Evolutionary conservation across 371 early-diverging fungal species (phyloP).

Genomic region (Apophysomyces trapeziformis): DNA sequence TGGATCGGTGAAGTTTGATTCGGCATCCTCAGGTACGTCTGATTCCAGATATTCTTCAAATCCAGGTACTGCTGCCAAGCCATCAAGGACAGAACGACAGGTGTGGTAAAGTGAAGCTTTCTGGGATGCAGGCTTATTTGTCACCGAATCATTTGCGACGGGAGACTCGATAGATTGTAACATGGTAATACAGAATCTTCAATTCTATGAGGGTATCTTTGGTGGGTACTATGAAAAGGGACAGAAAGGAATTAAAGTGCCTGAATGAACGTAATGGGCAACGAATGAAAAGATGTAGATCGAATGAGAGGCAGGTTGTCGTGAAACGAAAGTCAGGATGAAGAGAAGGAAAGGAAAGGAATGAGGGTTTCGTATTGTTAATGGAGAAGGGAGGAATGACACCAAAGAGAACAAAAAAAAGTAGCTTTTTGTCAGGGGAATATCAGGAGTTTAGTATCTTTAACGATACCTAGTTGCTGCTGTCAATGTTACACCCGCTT

Average conservation of each 20-base stretch:
- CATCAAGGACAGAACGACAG: constrained; percentile 62
- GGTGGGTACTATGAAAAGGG: background rate
- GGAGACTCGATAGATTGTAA: constrained; percentile 5
- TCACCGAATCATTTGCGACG: constrained; percentile 6
- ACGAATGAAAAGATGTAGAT: constrained; percentile 1
- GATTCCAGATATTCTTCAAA: constrained; percentile 56
- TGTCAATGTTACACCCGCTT: constrained; percentile 11
- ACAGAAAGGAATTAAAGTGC: background rate
- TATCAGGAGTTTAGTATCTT: constrained; percentile 10
- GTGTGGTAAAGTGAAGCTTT: constrained; percentile 68
- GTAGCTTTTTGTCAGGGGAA: constrained; percentile 7
- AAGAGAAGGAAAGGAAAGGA: background rate
- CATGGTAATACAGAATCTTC: constrained; percentile 5
- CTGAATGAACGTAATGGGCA: constrained; percentile 10
- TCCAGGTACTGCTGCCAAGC: constrained; percentile 61
- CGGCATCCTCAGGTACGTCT: constrained; percentile 13
- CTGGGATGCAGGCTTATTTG: constrained; percentile 37
- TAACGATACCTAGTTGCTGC: constrained; percentile 4
- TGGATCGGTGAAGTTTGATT: constrained; percentile 59
- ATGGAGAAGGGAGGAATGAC: background rate
- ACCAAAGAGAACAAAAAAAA: constrained; percentile 1
- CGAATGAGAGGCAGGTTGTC: constrained; percentile 6
- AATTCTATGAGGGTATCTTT: constrained; percentile 7
- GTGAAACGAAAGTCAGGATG: constrained; percentile 4
- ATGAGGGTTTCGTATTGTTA: constrained; percentile 1